Evolutionary conservation across 2,329 filamentous ascomycete genomes (phyloP).

Genomic region (Monascus ruber): DNA sequence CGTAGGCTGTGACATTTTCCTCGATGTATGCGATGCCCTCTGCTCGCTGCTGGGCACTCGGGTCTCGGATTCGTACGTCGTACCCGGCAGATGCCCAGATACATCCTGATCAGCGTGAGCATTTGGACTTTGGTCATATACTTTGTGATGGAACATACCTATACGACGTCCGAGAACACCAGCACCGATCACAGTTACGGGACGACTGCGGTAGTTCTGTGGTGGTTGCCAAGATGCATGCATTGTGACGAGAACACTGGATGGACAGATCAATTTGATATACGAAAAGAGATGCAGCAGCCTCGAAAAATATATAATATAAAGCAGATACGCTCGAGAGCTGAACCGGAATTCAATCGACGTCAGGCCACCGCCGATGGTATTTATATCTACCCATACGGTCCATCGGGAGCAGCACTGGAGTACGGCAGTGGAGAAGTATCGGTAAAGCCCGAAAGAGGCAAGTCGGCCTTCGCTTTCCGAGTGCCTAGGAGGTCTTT

Average conservation of each 20-base stretch:
- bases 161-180: constrained; percentile 32
- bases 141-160: constrained; percentile 10
- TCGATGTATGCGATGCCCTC: constrained; percentile 23
- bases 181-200: constrained; percentile 31
- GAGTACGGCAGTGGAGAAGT: too few relatives aligned
- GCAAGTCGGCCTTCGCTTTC: too few relatives aligned
- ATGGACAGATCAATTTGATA: too few relatives aligned
- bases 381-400: too few relatives aligned
- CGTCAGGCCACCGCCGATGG: too few relatives aligned
- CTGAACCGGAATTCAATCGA: too few relatives aligned
- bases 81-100: constrained; percentile 24
- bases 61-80: constrained; percentile 17
- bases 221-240: constrained; percentile 13
- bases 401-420: too few relatives aligned
- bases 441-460: too few relatives aligned
- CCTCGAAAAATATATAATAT: too few relatives aligned
- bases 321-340: too few relatives aligned
- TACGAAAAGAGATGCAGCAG: too few relatives aligned
- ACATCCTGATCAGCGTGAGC: constrained; percentile 10
- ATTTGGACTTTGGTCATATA: neutral
- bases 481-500: too few relatives aligned
- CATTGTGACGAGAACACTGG: constrained; percentile 4
- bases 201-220: constrained; percentile 20
- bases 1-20: constrained; percentile 21
- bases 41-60: constrained; percentile 18